Evolutionary conservation across 1,284 basidiomycete species (phyloP), one percentile per base, ranked within the genome.

Genomic region (Cryptococcus sp.): DNA sequence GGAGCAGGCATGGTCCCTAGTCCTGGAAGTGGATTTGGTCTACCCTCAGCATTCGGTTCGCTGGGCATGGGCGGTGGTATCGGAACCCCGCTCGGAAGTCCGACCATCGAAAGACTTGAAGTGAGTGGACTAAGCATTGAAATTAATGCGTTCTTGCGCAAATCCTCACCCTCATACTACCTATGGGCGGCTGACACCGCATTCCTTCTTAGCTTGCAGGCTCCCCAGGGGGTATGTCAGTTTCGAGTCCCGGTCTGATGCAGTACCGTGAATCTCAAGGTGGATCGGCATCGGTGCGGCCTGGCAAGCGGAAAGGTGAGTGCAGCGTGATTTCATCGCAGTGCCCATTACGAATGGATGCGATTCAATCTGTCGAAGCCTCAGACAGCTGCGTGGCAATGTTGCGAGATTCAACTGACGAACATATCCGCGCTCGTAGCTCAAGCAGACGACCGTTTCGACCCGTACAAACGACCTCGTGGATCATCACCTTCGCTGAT

Each of bases 401-500:
- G 2, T 11, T 2, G 2, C 13, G 22, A 2, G n/a, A 8, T 44
- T 4, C n/a, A 11, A 44, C 41, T 44, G 41, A n/a, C n/a, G n/a
- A 44, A n/a, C n/a, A 44, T 44, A 5, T n/a, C 5, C 13, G 2
- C 41, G 41, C 41, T 20, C n/a, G 29, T 38, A 70, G 69, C 66
- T 34, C 62, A 67, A 56, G 66, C 54, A 11, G 75, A 77, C 20
- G 75, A 77, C 57, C 67, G 75, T 11, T 77, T 74, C 57, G 75
- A 77, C 57, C 75, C 74, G 7, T 77, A 77, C 64, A 77, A 77
- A 61, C 65, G 75, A 4, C 70, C 72, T 7, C 63, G 75, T 1
- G 75, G 71, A 2, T 61, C 68, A 1, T 77, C 75, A 4, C 75
- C 75, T 0, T 74, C 73, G 3, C 56, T 69, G 1, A 49, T 68